A percentile compares a stretch with the other conserved stretches of the same genome.
These are phyloP conservation scores for Chamaecyparis obtusa DNA, from an alignment of 75 land plant species.

Conservation along the genomic window DNA sequence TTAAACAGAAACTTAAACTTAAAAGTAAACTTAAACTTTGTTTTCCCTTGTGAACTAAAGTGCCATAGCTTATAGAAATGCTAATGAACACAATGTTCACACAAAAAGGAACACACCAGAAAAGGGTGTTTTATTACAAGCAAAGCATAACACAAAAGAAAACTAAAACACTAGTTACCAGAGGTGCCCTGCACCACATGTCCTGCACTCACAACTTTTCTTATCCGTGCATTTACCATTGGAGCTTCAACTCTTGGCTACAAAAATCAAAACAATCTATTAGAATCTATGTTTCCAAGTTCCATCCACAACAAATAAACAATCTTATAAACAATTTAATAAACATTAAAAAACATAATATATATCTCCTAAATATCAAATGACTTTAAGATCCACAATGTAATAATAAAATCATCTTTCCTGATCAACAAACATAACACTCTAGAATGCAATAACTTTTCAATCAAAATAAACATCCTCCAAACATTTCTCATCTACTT, in stretches of 20 bases:
- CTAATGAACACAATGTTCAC: no score
- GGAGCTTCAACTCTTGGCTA: constrained; percentile 97
- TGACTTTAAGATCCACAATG: background rate
- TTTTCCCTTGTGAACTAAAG: no score
- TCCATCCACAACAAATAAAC: background rate
- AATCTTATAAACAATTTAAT: no score
- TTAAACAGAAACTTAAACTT: no score
- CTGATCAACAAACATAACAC: background rate
- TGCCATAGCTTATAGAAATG: no score
- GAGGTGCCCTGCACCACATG: no score
- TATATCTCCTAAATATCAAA: background rate
- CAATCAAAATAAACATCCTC: background rate
- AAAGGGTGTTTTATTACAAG: no score
- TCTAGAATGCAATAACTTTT: background rate
- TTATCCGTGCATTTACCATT: constrained; percentile 90
- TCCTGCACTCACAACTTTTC: constrained; percentile 73
- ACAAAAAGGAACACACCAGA: no score
- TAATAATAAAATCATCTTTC: background rate
- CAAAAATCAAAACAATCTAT: constrained; percentile 4
- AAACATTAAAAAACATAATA: background rate
- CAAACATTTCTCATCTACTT: background rate
- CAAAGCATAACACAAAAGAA: no score
- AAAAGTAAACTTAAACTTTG: no score
- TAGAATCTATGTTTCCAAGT: background rate
- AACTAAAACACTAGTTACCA: no score